Evolutionary conservation across 164 flowering plant species (phyloP), one percentile per base, ranked within the genome.

Genomic region (Tinospora cordifolia): DNA sequence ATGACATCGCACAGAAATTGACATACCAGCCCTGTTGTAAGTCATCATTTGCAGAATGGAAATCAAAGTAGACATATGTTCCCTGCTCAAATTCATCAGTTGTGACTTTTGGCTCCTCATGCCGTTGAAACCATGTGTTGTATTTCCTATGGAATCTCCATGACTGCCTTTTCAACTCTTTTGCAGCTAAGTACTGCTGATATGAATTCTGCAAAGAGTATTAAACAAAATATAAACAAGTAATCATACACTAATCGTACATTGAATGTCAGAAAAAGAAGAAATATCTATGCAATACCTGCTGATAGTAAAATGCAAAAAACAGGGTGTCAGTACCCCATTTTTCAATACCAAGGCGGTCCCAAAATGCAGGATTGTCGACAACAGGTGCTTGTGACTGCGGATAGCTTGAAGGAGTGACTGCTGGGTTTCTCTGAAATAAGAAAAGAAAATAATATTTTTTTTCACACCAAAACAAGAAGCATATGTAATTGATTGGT

Each of bases 41-140:
- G 49, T 95, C 92, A 75, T 91, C 97, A 77, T 85, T 85, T 51
- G 83, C 80, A 62, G 85, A 77, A 72, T 87, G 97, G 78, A 87
- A 90, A 81, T 92, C 99, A 54, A 95, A 95, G 83, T 95, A 95
- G 9, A 95, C 96, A 76, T 92, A 95, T 6, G 96, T 88, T 65
- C 99, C 98, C 76, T 87, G 90, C 75, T 95, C 99, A 79, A 70
- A 95, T 71, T 95, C 98, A 80, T 92, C 97, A 26, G 92, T 95
- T 39, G 98, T 87, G 57, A 90, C 83, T 81, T 88, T 87, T 30
- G 99, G 98, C 78, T 95, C 98, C 81, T 92, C 97, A 39, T 91
- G 99, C 74, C 99, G 81, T 69, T 95, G 99, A 81, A 95, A 95
- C 99, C 99, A 95, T 64, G 98, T 95, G 73, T 89, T 88, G 69